Base-by-base conservation (phyloP, 140 eudicot species). In the Cichorium intybus region DNA sequence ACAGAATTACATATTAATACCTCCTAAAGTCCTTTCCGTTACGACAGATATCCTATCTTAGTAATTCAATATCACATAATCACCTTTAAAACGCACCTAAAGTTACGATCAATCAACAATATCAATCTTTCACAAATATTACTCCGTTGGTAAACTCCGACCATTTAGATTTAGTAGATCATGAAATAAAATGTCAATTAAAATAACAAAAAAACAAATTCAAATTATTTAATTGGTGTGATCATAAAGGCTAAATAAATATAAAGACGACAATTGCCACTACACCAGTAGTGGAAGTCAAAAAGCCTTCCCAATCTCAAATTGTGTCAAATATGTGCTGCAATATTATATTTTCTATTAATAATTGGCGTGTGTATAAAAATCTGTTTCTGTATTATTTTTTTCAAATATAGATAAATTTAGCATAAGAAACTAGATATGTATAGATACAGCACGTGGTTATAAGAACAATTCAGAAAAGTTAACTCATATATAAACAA, bases 251-350 rank as follows among this genome's bases (percentile, higher is more conserved):
- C n/a, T 47, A 49, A 3, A 23, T 23, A 52, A 10, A 23, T 22
- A 52, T 52, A 52, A 52, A 52, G 11, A 22, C 6, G 29, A 52
- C 6, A n/a, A 45, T 52, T 3, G 31, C 58, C 58, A 52, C 31
- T 24, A 20, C 24, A 5, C 21, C 21, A 18, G 4, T 16, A 55
- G 18, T 29, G 60, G 39, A 57, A 57, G 63, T 57, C 46, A 57
- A 29, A 31, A 17, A 56, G 3, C n/a, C 43, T 28, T 17, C 63
- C 14, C 46, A 28, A 57, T 29, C 11, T 29, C 39, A 43, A 7
- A 3, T 29, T 31, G 24, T 31, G 63, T 57, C 63, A 57, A 57
- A 57, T 7, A n/a, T 29, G 45, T 57, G 63, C 46, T 57, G 26
- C 63, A 28, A 31, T 17, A 57, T 10, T 57, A 8, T 16, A 55